Base-by-base conservation (phyloP, 2,329 filamentous ascomycete genomes). In the Trichoderma brevicompactum region DNA sequence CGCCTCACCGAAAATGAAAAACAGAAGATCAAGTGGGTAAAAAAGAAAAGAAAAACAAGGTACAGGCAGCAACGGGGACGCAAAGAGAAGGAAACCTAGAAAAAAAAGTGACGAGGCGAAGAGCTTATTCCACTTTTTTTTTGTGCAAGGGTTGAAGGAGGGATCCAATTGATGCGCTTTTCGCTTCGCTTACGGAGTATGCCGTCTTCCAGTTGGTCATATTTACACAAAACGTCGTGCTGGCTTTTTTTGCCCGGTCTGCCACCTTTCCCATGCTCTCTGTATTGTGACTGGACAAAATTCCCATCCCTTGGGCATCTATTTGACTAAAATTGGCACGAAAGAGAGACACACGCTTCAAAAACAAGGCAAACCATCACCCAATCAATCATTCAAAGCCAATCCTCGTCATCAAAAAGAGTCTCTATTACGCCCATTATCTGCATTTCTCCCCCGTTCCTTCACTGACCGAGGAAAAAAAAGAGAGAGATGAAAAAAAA, bases 271-370 rank as follows among this genome's bases (percentile, higher is more conserved):
- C 44, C 36, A 43, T 17, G 3, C 12, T 28, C 17, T 28, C 23
- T 28, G 8, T 28, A 6, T 6, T 50, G 3, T 49, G 13, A 49
- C 40, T 62, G 48, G 48, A 44, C n/a, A 12, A 36, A 61, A 61
- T 19, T 49, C 43, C 10, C 58, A 43, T 41, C 48, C 36, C 28
- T 62, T 49, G 36, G 56, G 56, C 56, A 60, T 53, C n/a, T 28
- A 50, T 61, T 52, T n/a, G 36, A 43, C 58, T 36, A 34, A 52
- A 43, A 49, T 28, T 4, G 28, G 28, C 12, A 43, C 15, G 40
- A 43, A 13, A 6, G 15, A 15, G 23, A 13, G 40, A 43, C 3
- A 17, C 49, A 17, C 32, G 8, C 2, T 3, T 17, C 49, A 46
- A 19, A 59, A 15, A 19, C 32, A n/a, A 34, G 53, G 53, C 34